Evolutionary conservation across 2,329 filamentous ascomycete species (phyloP), one percentile per base, ranked within the genome.

Genomic region (Stachybotrys echinatus): DNA sequence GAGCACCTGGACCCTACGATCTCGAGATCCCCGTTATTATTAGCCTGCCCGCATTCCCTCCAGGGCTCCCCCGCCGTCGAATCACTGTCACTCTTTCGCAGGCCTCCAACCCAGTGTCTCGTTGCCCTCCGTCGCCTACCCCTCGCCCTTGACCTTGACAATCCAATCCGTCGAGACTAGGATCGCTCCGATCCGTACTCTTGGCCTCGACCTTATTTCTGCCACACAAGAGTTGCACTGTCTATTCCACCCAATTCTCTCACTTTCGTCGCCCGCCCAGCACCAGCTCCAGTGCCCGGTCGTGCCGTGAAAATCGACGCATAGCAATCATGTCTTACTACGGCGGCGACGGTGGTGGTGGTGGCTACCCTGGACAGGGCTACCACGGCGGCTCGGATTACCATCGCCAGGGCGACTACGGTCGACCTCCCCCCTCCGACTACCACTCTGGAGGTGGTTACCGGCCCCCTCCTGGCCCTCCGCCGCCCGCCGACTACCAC

Each of bases 401-500:
- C 38, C 38, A 40, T 40, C 17, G 19, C 19, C 38, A 40, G 6
- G 39, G 23, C 8, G 39, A 27, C 12, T 50, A 47, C 6, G 27
- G 14, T 34, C 27, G 27, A 34, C 27, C 27, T 34, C 27, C 27
- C 27, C 27, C 21, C 18, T 23, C 21, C 12, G 21, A 12, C 17
- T 27, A 46, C 23, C 19, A 50, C 22, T 14, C 23, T 6, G 38
- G 44, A 10, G 54, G 55, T 18, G 57, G 55, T n/a, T 54, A 54
- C 21, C 55, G 59, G 8, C 17, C 10, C 38, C 38, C 38, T 18
- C 38, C 38, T 40, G n/a, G n/a, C n/a, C 27, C 42, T 23, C 20
- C 18, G 20, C n/a, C n/a, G 10, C 39, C 39, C 22, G 59, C 58
- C 6, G 58, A 58, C 43, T 50, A 55, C 31, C 57, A 57, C 40